Evolutionary conservation across 2,329 filamentous ascomycete species (phyloP), one percentile per base, ranked within the genome.

Genomic region (Piedraia hortae): DNA sequence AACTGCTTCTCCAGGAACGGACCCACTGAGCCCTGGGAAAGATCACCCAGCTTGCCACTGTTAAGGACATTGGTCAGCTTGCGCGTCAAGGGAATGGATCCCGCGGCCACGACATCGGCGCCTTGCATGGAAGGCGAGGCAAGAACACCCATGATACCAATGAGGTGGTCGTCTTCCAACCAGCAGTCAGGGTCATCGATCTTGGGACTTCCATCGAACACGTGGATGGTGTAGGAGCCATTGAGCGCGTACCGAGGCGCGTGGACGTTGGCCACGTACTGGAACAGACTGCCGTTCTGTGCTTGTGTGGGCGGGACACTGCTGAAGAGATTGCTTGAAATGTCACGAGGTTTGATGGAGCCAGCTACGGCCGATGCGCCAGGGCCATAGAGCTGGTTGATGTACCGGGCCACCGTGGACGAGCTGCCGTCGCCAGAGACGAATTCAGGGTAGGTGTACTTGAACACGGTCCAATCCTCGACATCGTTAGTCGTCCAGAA

Each of bases 361-460:
- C 31, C 30, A 10, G 29, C 29, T 10, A 44, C 51, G 19, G 39
- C 34, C 7, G 30, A 27, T 2, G 31, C 29, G n/a, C 22, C 22
- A 3, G 27, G 31, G 9, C 59, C 60, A 36, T 70, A 69, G 1
- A 68, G 46, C 2, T 38, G 44, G 34, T 70, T 73, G 26, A 33
- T 23, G 24, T 31, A 32, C 23, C 25, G 24, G 4, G 21, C 19
- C 30, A 78, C 51, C 2, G 52, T 41, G 2, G 42, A 39, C 0
- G 40, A 34, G 23, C 39, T 27, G 24, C 35, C 44, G 30, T 34
- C 42, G 31, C 33, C 41, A 29, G 38, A 44, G 10, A 48, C 32
- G 17, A 63, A 58, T 31, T 80, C 72, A 1, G 63, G 53, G 37
- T 85, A 85, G 1, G 61, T 64, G 40, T 82, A 82, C 6, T 63